Percentiles rank a stretch among this genome's conserved stretches.
These are phyloP conservation scores for Canavalia gladiata DNA, from an alignment of 306 rosid genomes.

Conservation along the genomic window DNA sequence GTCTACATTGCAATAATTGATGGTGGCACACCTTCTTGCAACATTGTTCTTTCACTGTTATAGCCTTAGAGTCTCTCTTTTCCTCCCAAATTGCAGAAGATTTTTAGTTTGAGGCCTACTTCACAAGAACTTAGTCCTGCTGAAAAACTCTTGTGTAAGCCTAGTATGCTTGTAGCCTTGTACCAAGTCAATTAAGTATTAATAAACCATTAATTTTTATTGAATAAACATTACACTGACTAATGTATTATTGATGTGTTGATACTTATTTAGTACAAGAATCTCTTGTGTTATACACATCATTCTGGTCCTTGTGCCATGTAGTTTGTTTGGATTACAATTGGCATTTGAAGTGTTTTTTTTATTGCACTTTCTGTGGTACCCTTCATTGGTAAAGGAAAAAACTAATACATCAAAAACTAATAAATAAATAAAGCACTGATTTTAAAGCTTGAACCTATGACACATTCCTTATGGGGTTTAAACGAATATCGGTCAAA, in stretches of 20 bases:
- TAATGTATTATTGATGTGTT: neutral
- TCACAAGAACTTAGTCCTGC: neutral
- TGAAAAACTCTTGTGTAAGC: neutral
- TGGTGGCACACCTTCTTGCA: neutral
- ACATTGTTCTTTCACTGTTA: conserved; percentile 2
- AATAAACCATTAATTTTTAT: neutral
- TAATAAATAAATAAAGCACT: neutral
- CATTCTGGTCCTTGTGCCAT: neutral
- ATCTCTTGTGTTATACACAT: conserved; percentile 13
- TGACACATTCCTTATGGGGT: neutral
- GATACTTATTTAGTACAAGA: neutral
- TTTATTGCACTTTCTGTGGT: neutral
- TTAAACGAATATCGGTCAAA: neutral
- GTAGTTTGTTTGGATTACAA: neutral
- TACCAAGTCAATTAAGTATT: neutral
- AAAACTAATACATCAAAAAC: neutral
- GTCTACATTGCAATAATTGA: conserved; percentile 17
- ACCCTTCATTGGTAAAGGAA: neutral
- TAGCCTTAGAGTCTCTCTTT: neutral
- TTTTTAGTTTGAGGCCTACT: conserved; percentile 1
- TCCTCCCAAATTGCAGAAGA: conserved; percentile 9
- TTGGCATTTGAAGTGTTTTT: neutral
- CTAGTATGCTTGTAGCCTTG: no score
- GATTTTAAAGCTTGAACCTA: neutral
- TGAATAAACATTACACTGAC: neutral